Conservation (phyloP, 768 basidiomycete species). For the Tylopilus rubrobrunneus region DNA sequence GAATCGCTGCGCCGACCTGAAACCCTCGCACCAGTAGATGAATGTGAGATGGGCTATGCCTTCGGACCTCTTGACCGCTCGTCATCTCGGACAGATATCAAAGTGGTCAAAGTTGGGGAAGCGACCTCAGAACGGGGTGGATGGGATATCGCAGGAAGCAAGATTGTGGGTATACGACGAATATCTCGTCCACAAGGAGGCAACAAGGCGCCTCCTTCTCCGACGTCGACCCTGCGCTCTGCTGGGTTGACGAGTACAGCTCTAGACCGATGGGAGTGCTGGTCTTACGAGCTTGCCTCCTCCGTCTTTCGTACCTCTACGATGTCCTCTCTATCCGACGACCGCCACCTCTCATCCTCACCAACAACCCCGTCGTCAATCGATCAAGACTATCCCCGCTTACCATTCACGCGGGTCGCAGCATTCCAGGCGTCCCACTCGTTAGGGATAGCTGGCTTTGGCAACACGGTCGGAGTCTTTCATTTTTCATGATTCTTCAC, state of each 20-base stretch:
- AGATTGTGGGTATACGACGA: conserved; percentile 67
- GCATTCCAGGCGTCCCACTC: conserved; percentile 50
- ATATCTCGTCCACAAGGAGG: conserved; percentile 44
- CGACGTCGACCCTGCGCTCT: conserved; percentile 11
- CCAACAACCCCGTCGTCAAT: neutral
- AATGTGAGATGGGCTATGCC: conserved; percentile 24
- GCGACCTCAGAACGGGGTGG: conserved; percentile 69
- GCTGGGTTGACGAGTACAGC: conserved; percentile 57
- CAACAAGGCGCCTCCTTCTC: conserved; percentile 20
- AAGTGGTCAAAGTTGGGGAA: conserved; percentile 50
- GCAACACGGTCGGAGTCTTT: conserved; percentile 52
- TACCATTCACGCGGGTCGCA: conserved; percentile 79
- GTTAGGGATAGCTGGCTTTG: conserved; percentile 67
- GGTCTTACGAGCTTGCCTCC: conserved; percentile 64
- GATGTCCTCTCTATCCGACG: conserved; percentile 43
- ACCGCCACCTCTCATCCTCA: conserved; percentile 9
- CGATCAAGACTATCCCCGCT: conserved; percentile 40
- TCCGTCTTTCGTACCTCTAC: conserved; percentile 47
- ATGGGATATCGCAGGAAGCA: conserved; percentile 64
- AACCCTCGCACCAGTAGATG: conserved; percentile 37
- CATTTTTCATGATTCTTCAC: conserved; percentile 20
- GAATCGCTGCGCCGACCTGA: conserved; percentile 45
- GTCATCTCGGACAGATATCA: conserved; percentile 44
- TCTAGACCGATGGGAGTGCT: conserved; percentile 80
- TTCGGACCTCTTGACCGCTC: conserved; percentile 36